A percentile compares a stretch with the other conserved stretches of the same genome.
Evolutionary conservation across 202 grass and related monocot genomes (phyloP).

Genomic region (Elaeis oleifera): DNA sequence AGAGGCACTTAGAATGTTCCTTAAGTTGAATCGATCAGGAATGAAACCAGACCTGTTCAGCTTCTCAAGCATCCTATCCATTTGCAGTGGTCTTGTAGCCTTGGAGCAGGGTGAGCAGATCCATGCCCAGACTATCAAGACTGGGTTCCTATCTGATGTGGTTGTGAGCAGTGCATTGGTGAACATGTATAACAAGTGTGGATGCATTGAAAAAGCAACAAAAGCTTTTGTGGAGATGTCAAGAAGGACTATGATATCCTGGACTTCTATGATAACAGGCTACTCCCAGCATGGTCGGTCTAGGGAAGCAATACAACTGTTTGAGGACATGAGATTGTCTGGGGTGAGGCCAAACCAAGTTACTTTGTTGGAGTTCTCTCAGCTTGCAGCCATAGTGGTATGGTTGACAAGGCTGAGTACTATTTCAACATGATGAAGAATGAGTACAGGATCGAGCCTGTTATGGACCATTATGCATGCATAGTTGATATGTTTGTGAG

Average conservation of each 20-base stretch:
- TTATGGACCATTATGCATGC: constrained; percentile 64
- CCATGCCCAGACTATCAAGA: constrained; percentile 68
- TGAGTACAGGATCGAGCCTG: constrained; percentile 53
- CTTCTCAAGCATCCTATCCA: constrained; percentile 69
- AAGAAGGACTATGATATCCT: constrained; percentile 56
- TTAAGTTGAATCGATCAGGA: constrained; percentile 47
- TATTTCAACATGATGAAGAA: constrained; percentile 77
- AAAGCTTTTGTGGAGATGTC: constrained; percentile 77
- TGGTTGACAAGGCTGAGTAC: constrained; percentile 53
- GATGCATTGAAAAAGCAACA: constrained; percentile 43
- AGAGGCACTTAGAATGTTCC: constrained; percentile 62
- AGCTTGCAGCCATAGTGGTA: constrained; percentile 69
- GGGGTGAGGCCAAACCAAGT: constrained; percentile 64
- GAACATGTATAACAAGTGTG: constrained; percentile 94
- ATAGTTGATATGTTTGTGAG: constrained; percentile 81
- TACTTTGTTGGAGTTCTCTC: constrained; percentile 74
- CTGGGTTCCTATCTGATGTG: constrained; percentile 60
- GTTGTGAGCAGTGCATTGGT: constrained; percentile 71
- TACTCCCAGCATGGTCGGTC: constrained; percentile 73
- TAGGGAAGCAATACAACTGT: constrained; percentile 64
- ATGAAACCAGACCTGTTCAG: constrained; percentile 63
- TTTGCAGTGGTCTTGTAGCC: constrained; percentile 70
- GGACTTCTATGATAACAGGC: constrained; percentile 77
- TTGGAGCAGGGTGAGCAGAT: constrained; percentile 73
- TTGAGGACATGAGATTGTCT: constrained; percentile 72